phyloP scores from a whole-genome alignment of 306 rosid genomes.

The Dalbergia cochinchinensis region DNA sequence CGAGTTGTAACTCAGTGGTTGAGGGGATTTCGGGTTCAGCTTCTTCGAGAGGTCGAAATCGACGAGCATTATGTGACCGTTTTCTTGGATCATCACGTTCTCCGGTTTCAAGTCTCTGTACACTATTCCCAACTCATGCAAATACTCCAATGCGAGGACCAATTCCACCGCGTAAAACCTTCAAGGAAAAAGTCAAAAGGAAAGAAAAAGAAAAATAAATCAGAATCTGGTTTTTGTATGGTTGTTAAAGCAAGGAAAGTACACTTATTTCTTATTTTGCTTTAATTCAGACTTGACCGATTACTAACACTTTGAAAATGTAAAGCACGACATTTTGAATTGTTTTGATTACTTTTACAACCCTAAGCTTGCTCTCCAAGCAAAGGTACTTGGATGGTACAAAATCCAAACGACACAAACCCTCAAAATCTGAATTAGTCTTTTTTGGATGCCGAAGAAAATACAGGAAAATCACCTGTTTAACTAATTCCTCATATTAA shows the following conservation, averaged over 20 bases:
- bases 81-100: slow-evolving; percentile 84
- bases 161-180: slow-evolving; percentile 95
- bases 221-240: slow-evolving; percentile 4
- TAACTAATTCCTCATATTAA: neutral
- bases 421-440: neutral
- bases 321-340: neutral
- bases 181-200: neutral
- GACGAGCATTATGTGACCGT: slow-evolving; percentile 90
- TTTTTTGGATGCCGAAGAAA: neutral
- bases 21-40: slow-evolving; percentile 58
- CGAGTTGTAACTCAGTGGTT: slow-evolving; percentile 42
- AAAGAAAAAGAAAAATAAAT: neutral
- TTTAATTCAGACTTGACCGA: neutral
- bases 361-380: neutral
- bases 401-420: slow-evolving; percentile 15
- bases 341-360: neutral
- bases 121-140: slow-evolving; percentile 77
- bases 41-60: slow-evolving; percentile 95
- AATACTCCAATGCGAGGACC: slow-evolving; percentile 80
- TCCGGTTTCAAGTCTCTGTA: slow-evolving; percentile 97
- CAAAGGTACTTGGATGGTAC: slow-evolving; percentile 49
- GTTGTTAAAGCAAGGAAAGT: neutral
- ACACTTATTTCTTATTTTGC: neutral
- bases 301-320: neutral
- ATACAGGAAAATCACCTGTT: neutral